phyloP scores from a whole-genome alignment of 257 asterid genomes.

The Ilex asprella region DNA sequence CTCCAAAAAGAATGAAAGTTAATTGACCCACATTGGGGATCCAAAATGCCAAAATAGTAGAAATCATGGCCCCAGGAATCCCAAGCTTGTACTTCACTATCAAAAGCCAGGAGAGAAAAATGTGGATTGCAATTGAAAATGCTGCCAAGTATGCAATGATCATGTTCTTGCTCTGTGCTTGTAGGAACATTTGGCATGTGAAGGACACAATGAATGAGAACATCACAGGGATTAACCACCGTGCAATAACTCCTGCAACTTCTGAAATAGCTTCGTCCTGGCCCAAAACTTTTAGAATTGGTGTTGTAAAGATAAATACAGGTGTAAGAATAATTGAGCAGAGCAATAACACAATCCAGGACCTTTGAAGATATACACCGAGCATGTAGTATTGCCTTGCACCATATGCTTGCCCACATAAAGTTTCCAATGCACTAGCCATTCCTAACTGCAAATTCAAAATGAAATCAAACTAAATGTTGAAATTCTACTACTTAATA shows the following conservation, averaged over 20 bases:
- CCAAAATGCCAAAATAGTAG: conserved; percentile 64
- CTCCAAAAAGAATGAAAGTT: conserved; percentile 39
- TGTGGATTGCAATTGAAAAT: conserved; percentile 36
- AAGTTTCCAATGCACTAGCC: conserved; percentile 76
- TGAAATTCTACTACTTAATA: background rate
- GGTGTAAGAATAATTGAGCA: conserved; percentile 41
- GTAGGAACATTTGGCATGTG: conserved; percentile 73
- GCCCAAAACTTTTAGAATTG: conserved; percentile 57
- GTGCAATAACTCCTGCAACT: conserved; percentile 37
- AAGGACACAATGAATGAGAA: conserved; percentile 46
- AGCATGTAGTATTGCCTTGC: conserved; percentile 76
- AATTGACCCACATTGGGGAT: conserved; percentile 66
- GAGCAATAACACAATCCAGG: conserved; percentile 49
- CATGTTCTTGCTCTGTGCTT: conserved; percentile 74
- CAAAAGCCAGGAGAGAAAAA: conserved; percentile 58
- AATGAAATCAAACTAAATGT: background rate
- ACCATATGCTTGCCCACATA: conserved; percentile 85
- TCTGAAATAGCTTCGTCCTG: conserved; percentile 46
- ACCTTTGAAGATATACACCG: conserved; percentile 70
- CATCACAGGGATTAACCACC: conserved; percentile 55
- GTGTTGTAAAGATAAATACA: conserved; percentile 38
- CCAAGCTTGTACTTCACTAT: conserved; percentile 43
- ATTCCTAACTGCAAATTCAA: conserved; percentile 50
- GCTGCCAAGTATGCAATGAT: conserved; percentile 62
- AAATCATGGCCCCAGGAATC: conserved; percentile 52